These are phyloP conservation scores for Yamadazyma endophytica DNA, from an alignment of 805 yeast species.

Conservation along the genomic window DNA sequence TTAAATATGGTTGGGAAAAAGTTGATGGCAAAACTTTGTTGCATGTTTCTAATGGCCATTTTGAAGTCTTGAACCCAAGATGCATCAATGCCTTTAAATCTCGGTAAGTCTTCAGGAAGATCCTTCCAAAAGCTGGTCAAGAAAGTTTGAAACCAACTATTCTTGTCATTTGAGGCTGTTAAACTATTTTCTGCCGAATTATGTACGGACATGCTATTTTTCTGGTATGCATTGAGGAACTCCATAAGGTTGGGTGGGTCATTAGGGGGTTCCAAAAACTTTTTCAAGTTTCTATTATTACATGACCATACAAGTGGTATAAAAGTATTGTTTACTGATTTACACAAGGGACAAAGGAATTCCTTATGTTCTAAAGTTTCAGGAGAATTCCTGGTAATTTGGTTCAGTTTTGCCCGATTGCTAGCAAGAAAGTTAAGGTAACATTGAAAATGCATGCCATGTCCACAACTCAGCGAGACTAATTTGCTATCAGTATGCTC, in stretches of 20 bases:
- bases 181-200: slow-evolving; percentile 12
- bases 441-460: slow-evolving; percentile 86
- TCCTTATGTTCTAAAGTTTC: slow-evolving; percentile 69
- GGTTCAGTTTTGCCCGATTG: slow-evolving; percentile 54
- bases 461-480: slow-evolving; percentile 80
- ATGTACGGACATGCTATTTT: slow-evolving; percentile 7
- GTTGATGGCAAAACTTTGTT: slow-evolving; percentile 28
- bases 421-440: slow-evolving; percentile 59
- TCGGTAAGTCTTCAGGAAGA: slow-evolving; percentile 22
- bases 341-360: slow-evolving; percentile 87
- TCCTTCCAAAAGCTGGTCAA: slow-evolving; percentile 24
- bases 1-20: slow-evolving; percentile 36
- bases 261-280: slow-evolving; percentile 15
- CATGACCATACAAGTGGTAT: slow-evolving; percentile 66
- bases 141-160: slow-evolving; percentile 19
- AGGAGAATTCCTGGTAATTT: slow-evolving; percentile 78
- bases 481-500: slow-evolving; percentile 38
- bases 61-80: slow-evolving; percentile 18
- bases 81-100: too few species aligned
- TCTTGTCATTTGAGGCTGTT: slow-evolving; percentile 16
- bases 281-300: slow-evolving; percentile 34
- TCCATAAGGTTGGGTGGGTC: slow-evolving; percentile 12
- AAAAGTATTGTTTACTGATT: slow-evolving; percentile 78
- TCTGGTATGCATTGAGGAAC: too few species aligned
- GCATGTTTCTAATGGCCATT: slow-evolving; percentile 28